Evolutionary conservation across 148 eudicot genomes (phyloP).

Genomic region (Rheum nobile): DNA sequence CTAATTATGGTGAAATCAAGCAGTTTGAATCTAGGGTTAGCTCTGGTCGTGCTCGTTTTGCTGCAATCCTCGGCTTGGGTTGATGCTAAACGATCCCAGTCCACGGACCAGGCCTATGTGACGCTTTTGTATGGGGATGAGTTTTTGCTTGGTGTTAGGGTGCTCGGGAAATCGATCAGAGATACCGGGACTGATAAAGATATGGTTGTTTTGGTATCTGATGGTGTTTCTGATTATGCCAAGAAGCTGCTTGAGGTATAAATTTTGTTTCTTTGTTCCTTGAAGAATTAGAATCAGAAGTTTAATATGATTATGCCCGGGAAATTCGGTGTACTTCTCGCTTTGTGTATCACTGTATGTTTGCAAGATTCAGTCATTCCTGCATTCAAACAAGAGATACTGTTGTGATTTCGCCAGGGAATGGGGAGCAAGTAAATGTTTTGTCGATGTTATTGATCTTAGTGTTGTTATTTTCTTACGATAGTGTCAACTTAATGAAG

Average conservation of each 20-base stretch:
- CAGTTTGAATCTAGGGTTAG: slow-evolving; percentile 28
- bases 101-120: slow-evolving; percentile 63
- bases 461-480: not conserved
- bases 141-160: slow-evolving; percentile 78
- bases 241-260: slow-evolving; percentile 60
- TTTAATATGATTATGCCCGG: not conserved
- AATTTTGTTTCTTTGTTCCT: not conserved
- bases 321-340: not conserved
- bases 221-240: slow-evolving; percentile 77
- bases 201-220: slow-evolving; percentile 84
- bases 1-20: slow-evolving; percentile 30
- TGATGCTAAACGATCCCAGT: slow-evolving; percentile 28
- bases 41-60: slow-evolving; percentile 17
- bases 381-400: not conserved
- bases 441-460: not conserved
- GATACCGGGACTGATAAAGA: slow-evolving; percentile 66
- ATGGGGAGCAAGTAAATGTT: not conserved
- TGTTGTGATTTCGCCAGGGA: not conserved
- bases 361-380: not conserved
- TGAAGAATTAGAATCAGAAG: not conserved
- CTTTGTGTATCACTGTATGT: not conserved
- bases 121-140: slow-evolving; percentile 88
- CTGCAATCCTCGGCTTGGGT: slow-evolving; percentile 13
- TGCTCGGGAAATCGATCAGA: slow-evolving; percentile 67
- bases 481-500: not conserved